Percentiles rank a stretch among this genome's conserved stretches.
phyloP scores from a whole-genome alignment of 2,329 filamentous ascomycete genomes.

The Penicillium brasilianum region DNA sequence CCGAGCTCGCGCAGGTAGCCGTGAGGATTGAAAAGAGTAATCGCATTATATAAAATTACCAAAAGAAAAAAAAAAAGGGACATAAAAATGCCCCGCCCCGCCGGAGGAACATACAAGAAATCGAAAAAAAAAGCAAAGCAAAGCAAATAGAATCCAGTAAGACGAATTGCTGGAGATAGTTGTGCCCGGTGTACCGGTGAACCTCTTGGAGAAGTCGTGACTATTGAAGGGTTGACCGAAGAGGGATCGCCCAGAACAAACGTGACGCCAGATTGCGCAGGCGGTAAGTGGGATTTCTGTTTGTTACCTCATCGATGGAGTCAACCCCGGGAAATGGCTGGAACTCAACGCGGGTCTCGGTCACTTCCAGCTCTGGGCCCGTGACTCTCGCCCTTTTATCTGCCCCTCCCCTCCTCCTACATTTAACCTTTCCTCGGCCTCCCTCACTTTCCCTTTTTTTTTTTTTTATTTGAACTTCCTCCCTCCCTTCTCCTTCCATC shows the following conservation, averaged over 20 bases:
- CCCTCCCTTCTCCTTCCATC: conserved; percentile 1
- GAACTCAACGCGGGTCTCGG: background rate
- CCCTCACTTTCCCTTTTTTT: conserved; percentile 7
- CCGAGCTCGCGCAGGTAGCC: conserved; percentile 5
- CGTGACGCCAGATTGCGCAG: conserved; percentile 17
- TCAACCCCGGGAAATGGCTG: conserved; percentile 19
- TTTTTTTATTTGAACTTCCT: conserved; percentile 4
- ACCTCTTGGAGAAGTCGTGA: conserved; percentile 13
- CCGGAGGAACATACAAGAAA: background rate
- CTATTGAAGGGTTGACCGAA: background rate
- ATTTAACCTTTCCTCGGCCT: conserved; percentile 5
- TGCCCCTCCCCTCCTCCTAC: conserved; percentile 12
- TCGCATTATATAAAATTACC: background rate
- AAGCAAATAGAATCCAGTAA: conserved; percentile 4
- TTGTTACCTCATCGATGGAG: conserved; percentile 32
- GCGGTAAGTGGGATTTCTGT: background rate
- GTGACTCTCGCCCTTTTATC: conserved; percentile 21
- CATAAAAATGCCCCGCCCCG: background rate
- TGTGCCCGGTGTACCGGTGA: conserved; percentile 34
- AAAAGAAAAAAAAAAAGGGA: background rate
- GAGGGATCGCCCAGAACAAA: background rate
- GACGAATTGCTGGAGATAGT: conserved; percentile 3
- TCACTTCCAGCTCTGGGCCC: background rate
- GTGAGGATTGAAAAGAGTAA: background rate
- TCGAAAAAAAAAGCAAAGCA: background rate